phyloP scores from a whole-genome alignment of 352 stramenopile species.

The Globisporangium uncinulatum region DNA sequence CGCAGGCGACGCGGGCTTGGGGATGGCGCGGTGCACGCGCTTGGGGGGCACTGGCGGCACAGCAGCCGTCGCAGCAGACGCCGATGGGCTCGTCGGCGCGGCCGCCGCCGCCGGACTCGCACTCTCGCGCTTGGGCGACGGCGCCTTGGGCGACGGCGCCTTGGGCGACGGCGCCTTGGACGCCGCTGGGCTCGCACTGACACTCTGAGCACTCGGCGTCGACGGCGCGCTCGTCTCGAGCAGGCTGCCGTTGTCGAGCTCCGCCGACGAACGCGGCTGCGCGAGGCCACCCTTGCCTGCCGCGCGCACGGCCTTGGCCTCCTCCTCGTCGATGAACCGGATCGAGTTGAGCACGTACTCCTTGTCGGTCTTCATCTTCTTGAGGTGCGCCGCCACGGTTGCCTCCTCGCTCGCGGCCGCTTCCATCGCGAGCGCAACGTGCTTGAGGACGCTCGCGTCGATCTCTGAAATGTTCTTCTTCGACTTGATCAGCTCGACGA shows the following conservation, averaged over 20 bases:
- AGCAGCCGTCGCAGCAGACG: slow-evolving; percentile 2
- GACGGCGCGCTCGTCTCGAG: slow-evolving; percentile 26
- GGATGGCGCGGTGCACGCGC: slow-evolving; percentile 17
- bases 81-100: slow-evolving; percentile 7
- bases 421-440: slow-evolving; percentile 48
- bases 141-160: slow-evolving; percentile 17
- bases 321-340: slow-evolving; percentile 86
- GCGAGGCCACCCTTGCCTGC: slow-evolving; percentile 57
- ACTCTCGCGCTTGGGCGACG: slow-evolving; percentile 25
- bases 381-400: slow-evolving; percentile 53
- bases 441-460: slow-evolving; percentile 59
- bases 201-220: not conserved
- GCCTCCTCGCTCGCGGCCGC: slow-evolving; percentile 56
- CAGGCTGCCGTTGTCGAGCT: slow-evolving; percentile 56
- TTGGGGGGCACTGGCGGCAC: slow-evolving; percentile 9
- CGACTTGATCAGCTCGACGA: slow-evolving; percentile 80
- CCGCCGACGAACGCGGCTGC: slow-evolving; percentile 6
- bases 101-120: slow-evolving; percentile 8
- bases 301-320: slow-evolving; percentile 81
- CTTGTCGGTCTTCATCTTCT: slow-evolving; percentile 87
- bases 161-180: slow-evolving; percentile 18
- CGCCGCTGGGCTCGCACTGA: no score
- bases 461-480: slow-evolving; percentile 86
- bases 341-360: slow-evolving; percentile 88
- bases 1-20: slow-evolving; percentile 14